These are phyloP conservation scores for Cryptococcus maquisensis DNA, from an alignment of 1,284 basidiomycete species.

Conservation along the genomic window DNA sequence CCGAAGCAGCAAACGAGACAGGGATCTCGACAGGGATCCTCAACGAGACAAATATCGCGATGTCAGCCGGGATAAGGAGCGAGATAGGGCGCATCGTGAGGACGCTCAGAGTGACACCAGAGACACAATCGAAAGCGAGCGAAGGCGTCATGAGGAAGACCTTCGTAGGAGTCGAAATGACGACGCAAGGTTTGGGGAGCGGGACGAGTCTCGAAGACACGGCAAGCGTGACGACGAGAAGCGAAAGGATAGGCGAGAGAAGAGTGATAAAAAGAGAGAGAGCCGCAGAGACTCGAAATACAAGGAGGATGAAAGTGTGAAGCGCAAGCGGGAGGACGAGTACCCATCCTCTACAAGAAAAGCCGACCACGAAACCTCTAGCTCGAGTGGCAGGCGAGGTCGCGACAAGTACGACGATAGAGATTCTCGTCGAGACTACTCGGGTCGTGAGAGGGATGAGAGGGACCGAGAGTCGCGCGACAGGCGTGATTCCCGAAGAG, in stretches of 20 bases:
- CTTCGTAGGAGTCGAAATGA: conserved; percentile 5
- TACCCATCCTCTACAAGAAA: too few relatives aligned
- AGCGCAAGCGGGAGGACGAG: too few relatives aligned
- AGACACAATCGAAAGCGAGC: too few relatives aligned
- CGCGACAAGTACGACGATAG: neutral
- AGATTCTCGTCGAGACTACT: neutral
- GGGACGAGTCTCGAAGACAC: neutral
- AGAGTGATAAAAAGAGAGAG: too few relatives aligned
- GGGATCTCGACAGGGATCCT: conserved; percentile 28
- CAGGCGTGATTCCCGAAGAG: too few relatives aligned
- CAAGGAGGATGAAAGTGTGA: too few relatives aligned
- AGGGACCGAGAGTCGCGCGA: neutral
- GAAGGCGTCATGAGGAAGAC: too few relatives aligned
- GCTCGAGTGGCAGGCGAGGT: too few relatives aligned
- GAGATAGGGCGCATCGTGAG: conserved; percentile 19
- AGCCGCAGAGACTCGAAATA: too few relatives aligned
- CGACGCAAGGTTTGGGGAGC: neutral
- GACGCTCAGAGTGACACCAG: conserved; percentile 3
- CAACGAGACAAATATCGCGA: conserved; percentile 33
- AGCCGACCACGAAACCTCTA: too few relatives aligned
- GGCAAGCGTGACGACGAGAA: conserved; percentile 6
- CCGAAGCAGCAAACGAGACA: conserved; percentile 32
- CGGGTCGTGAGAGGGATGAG: neutral
- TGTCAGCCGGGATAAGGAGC: conserved; percentile 27
- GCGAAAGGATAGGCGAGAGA: neutral